phyloP scores from a whole-genome alignment of 352 stramenopile species.

The Pythium insidiosum region DNA sequence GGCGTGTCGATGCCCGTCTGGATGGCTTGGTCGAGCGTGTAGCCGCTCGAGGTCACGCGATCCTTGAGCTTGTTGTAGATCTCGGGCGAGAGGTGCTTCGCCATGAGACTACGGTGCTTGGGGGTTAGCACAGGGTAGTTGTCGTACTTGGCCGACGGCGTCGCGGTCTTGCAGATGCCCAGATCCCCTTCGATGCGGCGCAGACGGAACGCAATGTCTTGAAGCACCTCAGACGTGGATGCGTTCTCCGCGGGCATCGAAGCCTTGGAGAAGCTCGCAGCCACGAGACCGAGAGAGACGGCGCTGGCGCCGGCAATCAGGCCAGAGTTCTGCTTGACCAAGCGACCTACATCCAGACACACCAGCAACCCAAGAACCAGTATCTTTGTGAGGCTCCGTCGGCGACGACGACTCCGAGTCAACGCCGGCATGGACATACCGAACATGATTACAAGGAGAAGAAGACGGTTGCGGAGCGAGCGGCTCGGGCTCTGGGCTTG shows the following conservation, averaged over 20 bases:
- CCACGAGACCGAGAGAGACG: conserved; percentile 45
- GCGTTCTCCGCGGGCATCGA: conserved; percentile 39
- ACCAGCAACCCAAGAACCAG: too few relatives aligned
- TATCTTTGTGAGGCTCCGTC: too few relatives aligned
- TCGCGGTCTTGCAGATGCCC: conserved; percentile 38
- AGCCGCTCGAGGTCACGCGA: conserved; percentile 52
- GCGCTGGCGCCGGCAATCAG: conserved; percentile 44
- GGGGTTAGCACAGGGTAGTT: conserved; percentile 74
- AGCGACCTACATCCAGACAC: conserved; percentile 19
- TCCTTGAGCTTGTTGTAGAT: conserved; percentile 82
- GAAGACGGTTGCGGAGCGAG: too few relatives aligned
- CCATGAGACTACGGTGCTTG: conserved; percentile 84
- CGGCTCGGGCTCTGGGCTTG: too few relatives aligned
- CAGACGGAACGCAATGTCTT: conserved; percentile 58
- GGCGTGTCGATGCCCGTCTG: conserved; percentile 80
- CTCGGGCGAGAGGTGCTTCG: conserved; percentile 70
- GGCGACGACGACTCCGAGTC: too few relatives aligned
- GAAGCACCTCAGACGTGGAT: conserved; percentile 47
- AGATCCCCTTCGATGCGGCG: conserved; percentile 58
- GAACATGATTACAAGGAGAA: conserved; percentile 5
- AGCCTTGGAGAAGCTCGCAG: conserved; percentile 29
- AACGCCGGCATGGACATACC: too few relatives aligned
- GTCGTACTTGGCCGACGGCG: conserved; percentile 51
- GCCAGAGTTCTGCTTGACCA: conserved; percentile 46
- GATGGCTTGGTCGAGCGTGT: conserved; percentile 82